Conservation (phyloP, 441 rosid species). For the Aquilaria agallochum region DNA sequence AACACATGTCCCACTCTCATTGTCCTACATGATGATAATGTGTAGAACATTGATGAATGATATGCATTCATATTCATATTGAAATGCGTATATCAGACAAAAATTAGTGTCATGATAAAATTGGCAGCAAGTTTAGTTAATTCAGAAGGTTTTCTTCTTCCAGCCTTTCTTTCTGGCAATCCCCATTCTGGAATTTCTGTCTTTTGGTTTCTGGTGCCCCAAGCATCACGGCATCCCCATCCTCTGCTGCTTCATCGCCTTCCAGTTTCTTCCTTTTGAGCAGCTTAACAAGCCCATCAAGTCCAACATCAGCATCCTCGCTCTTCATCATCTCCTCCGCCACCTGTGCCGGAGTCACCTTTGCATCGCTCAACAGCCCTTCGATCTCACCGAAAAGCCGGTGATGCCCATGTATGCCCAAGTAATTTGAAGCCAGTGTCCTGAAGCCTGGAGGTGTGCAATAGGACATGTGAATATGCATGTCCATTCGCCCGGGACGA, state of each 20-base stretch:
- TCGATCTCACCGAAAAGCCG: slow-evolving; percentile 34
- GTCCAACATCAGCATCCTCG: slow-evolving; percentile 39
- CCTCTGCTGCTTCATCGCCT: slow-evolving; percentile 8
- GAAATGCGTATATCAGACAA: too few species aligned
- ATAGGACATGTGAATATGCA: slow-evolving; percentile 59
- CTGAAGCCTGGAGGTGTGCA: slow-evolving; percentile 45
- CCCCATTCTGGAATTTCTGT: too few species aligned
- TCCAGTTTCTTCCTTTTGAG: slow-evolving; percentile 38
- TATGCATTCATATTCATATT: too few species aligned
- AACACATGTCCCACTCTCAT: too few species aligned
- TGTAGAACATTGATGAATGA: too few species aligned
- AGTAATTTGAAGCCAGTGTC: slow-evolving; percentile 45
- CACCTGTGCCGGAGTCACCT: slow-evolving; percentile 59
- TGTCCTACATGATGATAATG: too few species aligned
- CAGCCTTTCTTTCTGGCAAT: too few species aligned
- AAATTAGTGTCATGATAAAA: too few species aligned
- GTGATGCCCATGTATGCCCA: slow-evolving; percentile 31
- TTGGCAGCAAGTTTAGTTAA: too few species aligned
- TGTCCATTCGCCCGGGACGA: slow-evolving; percentile 76
- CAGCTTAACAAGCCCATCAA: slow-evolving; percentile 36
- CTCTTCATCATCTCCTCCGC: slow-evolving; percentile 57
- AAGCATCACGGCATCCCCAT: not conserved
- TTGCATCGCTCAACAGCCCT: slow-evolving; percentile 17
- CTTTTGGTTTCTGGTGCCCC: too few species aligned
- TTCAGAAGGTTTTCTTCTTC: too few species aligned